Conservation (phyloP, 352 stramenopile species). For the Pythium aristosporum region DNA sequence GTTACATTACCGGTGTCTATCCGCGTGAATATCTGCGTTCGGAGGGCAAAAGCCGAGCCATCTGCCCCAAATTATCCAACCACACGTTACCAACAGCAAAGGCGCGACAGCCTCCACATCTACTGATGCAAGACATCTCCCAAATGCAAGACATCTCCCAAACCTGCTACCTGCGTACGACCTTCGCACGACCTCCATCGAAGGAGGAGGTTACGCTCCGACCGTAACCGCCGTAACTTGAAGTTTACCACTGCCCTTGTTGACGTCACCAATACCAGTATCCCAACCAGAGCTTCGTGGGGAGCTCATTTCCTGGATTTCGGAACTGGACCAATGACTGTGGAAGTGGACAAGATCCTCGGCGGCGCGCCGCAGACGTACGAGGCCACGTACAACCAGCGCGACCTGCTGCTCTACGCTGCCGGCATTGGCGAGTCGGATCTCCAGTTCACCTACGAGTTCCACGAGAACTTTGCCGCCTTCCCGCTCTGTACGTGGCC, state of each 20-base stretch:
- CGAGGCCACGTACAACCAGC: conserved; percentile 81
- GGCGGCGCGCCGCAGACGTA: conserved; percentile 46
- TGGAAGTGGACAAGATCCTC: conserved; percentile 70
- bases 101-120: background rate
- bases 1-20: no score
- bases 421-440: conserved; percentile 84
- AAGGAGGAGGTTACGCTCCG: conserved; percentile 10
- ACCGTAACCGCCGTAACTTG: conserved; percentile 25
- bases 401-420: conserved; percentile 88
- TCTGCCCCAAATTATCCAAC: conserved; percentile 4
- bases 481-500: conserved; percentile 75
- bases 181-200: background rate
- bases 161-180: conserved; percentile 9
- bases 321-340: conserved; percentile 27
- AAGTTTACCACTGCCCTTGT: conserved; percentile 22
- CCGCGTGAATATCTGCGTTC: background rate
- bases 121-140: conserved; percentile 11
- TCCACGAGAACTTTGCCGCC: conserved; percentile 75
- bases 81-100: conserved; percentile 11
- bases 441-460: conserved; percentile 90
- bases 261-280: conserved; percentile 20
- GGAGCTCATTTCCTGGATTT: conserved; percentile 6
- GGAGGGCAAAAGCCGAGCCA: background rate
- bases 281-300: background rate
- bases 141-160: conserved; percentile 8